These are phyloP conservation scores for Xylaria sp. DNA, from an alignment of 2,329 filamentous ascomycete species.

Conservation along the genomic window DNA sequence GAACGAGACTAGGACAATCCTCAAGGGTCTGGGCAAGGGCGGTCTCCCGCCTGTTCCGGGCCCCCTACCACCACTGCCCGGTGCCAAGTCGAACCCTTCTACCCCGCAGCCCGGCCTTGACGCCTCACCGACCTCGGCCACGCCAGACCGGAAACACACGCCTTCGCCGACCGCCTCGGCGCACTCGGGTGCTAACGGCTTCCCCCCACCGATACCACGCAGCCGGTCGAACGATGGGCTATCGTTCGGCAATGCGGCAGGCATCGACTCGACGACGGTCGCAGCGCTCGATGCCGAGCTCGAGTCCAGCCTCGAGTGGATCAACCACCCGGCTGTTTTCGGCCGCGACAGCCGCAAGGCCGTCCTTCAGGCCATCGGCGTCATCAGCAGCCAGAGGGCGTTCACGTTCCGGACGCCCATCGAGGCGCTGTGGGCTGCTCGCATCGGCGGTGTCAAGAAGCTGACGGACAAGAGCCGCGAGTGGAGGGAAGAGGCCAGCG, in stretches of 20 bases:
- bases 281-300: conserved; percentile 88
- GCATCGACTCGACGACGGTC: conserved; percentile 84
- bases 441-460: conserved; percentile 78
- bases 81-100: conserved; percentile 48
- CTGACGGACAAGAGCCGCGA: conserved; percentile 84
- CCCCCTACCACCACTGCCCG: conserved; percentile 34
- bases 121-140: conserved; percentile 47
- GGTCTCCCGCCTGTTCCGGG: conserved; percentile 85
- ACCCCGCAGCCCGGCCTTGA: conserved; percentile 53
- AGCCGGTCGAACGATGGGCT: conserved; percentile 61
- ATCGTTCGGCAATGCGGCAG: conserved; percentile 58
- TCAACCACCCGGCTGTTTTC: conserved; percentile 94
- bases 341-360: conserved; percentile 92
- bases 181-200: conserved; percentile 44
- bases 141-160: conserved; percentile 58
- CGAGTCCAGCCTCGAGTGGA: conserved; percentile 92
- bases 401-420: conserved; percentile 92
- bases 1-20: conserved; percentile 89
- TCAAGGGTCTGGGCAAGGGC: conserved; percentile 95
- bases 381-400: conserved; percentile 91
- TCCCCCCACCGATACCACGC: conserved; percentile 48
- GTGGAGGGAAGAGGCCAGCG: conserved; percentile 86
- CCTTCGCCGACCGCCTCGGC: conserved; percentile 58
- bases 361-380: conserved; percentile 92
- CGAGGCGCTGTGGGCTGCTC: conserved; percentile 84